These are phyloP conservation scores for Benincasa hispida DNA, from an alignment of 306 rosid genomes.

Conservation along the genomic window DNA sequence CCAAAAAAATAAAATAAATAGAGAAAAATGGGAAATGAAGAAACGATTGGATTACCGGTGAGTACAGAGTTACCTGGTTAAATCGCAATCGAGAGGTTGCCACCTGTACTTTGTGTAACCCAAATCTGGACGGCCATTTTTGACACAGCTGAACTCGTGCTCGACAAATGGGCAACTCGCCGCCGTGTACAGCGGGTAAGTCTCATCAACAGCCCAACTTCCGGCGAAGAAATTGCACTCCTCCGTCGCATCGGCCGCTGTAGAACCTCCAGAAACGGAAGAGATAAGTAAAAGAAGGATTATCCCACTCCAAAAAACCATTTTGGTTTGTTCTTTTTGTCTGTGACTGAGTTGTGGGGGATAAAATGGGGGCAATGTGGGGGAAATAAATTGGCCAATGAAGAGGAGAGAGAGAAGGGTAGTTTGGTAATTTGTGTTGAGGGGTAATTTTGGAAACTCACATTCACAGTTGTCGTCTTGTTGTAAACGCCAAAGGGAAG, in stretches of 20 bases:
- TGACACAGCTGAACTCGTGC: slow-evolving; percentile 59
- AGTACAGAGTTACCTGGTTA: slow-evolving; percentile 30
- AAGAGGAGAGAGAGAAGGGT: too few relatives aligned
- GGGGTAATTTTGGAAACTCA: too few relatives aligned
- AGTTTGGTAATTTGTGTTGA: too few relatives aligned
- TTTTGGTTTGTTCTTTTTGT: background rate
- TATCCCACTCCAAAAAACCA: background rate
- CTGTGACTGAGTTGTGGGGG: too few relatives aligned
- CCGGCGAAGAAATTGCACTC: slow-evolving; percentile 60
- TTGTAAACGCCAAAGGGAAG: too few relatives aligned
- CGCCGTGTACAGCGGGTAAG: slow-evolving; percentile 49
- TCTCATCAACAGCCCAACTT: slow-evolving; percentile 45
- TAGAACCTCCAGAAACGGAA: background rate
- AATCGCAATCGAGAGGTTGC: slow-evolving; percentile 58
- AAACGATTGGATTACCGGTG: background rate
- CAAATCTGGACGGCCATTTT: slow-evolving; percentile 68
- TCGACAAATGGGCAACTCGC: slow-evolving; percentile 55
- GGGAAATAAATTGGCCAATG: too few relatives aligned
- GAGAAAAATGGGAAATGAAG: background rate
- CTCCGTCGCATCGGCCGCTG: too few relatives aligned
- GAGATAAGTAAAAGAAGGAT: background rate
- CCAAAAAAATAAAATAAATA: background rate
- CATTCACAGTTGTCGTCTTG: too few relatives aligned
- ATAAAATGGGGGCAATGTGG: too few relatives aligned
- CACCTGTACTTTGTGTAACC: slow-evolving; percentile 55